phyloP scores from a whole-genome alignment of 2,329 filamentous ascomycete species.

The Acrocalymma vagum region DNA sequence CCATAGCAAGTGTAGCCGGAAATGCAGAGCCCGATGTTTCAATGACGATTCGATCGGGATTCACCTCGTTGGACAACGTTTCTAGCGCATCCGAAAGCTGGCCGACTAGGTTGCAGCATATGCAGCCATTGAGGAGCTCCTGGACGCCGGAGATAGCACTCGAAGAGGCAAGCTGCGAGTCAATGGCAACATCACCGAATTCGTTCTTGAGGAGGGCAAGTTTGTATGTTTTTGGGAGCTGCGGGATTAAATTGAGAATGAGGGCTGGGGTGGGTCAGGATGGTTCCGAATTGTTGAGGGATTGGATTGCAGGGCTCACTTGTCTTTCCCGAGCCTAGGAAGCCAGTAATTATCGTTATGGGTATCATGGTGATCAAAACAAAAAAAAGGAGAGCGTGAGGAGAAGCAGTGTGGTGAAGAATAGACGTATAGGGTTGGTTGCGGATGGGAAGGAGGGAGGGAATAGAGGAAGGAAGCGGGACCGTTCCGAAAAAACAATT shows the following conservation, averaged over 20 bases:
- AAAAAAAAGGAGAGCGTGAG: not conserved
- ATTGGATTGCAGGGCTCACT: slow-evolving; percentile 51
- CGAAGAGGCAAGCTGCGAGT: slow-evolving; percentile 87
- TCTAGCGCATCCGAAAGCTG: slow-evolving; percentile 83
- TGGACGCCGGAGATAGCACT: slow-evolving; percentile 87
- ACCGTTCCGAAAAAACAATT: too few species aligned
- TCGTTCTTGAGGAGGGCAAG: slow-evolving; percentile 98
- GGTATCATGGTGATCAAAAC: slow-evolving; percentile 65
- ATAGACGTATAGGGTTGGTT: too few species aligned
- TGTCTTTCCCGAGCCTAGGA: slow-evolving; percentile 95
- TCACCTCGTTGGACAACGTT: slow-evolving; percentile 69
- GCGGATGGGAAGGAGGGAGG: too few species aligned
- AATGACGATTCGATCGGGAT: slow-evolving; percentile 87
- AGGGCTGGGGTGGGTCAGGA: slow-evolving; percentile 59
- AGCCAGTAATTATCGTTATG: slow-evolving; percentile 95
- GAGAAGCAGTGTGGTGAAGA: slow-evolving; percentile 1
- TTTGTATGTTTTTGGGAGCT: slow-evolving; percentile 86
- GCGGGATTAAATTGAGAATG: slow-evolving; percentile 91
- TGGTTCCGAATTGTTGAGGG: slow-evolving; percentile 56
- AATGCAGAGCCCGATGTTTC: slow-evolving; percentile 88
- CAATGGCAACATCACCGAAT: slow-evolving; percentile 92
- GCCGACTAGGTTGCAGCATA: slow-evolving; percentile 98
- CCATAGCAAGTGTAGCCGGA: slow-evolving; percentile 88
- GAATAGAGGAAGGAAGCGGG: too few species aligned
- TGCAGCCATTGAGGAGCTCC: slow-evolving; percentile 95